Evolutionary conservation across 805 yeast species (phyloP).

Genomic region (Saccharomycopsis fibuligera): DNA sequence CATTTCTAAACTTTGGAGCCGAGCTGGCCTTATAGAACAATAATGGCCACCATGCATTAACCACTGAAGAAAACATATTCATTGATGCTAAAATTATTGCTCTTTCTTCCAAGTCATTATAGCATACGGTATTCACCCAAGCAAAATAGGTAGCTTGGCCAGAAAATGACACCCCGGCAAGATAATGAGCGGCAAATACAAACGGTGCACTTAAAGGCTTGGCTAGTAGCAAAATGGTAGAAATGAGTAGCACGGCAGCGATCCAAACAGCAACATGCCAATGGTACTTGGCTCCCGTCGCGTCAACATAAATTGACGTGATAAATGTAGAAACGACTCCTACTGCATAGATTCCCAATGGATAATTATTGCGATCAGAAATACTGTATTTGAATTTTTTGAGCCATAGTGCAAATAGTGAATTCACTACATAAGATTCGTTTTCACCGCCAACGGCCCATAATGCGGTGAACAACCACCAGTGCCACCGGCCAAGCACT

Average conservation of each 20-base stretch:
- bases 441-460: slow-evolving; percentile 49
- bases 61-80: slow-evolving; percentile 59
- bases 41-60: slow-evolving; percentile 60
- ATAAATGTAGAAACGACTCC: slow-evolving; percentile 41
- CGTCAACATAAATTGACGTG: slow-evolving; percentile 40
- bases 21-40: slow-evolving; percentile 45
- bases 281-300: slow-evolving; percentile 39
- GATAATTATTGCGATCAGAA: slow-evolving; percentile 42
- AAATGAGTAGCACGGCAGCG: slow-evolving; percentile 36
- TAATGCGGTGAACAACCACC: slow-evolving; percentile 46
- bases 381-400: slow-evolving; percentile 36
- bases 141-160: slow-evolving; percentile 58
- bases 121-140: slow-evolving; percentile 52
- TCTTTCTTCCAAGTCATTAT: slow-evolving; percentile 49
- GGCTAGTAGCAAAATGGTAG: slow-evolving; percentile 41
- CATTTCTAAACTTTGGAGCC: slow-evolving; percentile 46
- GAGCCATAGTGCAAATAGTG: slow-evolving; percentile 44
- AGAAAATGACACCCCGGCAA: slow-evolving; percentile 49
- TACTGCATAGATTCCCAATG: slow-evolving; percentile 49
- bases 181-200: slow-evolving; percentile 49
- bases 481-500: slow-evolving; percentile 49
- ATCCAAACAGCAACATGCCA: slow-evolving; percentile 45
- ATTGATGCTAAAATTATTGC: slow-evolving; percentile 59
- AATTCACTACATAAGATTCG: slow-evolving; percentile 39
- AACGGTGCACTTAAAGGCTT: slow-evolving; percentile 33